A percentile compares a stretch with the other conserved stretches of the same genome.
Conservation (phyloP, 2,329 filamentous ascomycete genomes). For the Arthrobotrys conoides region DNA sequence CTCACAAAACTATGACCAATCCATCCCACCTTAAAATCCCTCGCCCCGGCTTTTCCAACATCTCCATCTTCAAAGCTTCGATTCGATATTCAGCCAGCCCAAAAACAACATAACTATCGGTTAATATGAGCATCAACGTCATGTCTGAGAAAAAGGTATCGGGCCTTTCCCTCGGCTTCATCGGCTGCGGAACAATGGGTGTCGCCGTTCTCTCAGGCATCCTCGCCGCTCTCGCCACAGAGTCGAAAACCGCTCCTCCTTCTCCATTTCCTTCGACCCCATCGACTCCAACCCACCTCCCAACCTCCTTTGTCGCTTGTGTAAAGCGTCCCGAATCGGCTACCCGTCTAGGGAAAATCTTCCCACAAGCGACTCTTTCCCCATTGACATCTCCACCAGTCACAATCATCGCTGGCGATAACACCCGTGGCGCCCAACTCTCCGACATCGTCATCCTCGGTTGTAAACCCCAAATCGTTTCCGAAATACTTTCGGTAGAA, state of each 20-base stretch:
- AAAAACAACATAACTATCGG: not conserved
- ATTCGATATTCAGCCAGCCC: not conserved
- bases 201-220: slow-evolving; percentile 87
- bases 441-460: slow-evolving; percentile 82
- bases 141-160: slow-evolving; percentile 47
- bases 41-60: slow-evolving; percentile 6
- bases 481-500: slow-evolving; percentile 76
- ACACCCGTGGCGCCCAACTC: slow-evolving; percentile 76
- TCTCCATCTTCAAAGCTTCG: not conserved
- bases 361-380: slow-evolving; percentile 69
- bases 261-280: slow-evolving; percentile 66
- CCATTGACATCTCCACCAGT: slow-evolving; percentile 69
- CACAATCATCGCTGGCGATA: slow-evolving; percentile 79
- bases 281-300: slow-evolving; percentile 72
- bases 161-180: slow-evolving; percentile 78
- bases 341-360: slow-evolving; percentile 76
- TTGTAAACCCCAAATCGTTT: slow-evolving; percentile 84
- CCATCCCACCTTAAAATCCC: slow-evolving; percentile 22
- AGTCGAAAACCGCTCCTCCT: slow-evolving; percentile 62
- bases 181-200: slow-evolving; percentile 89
- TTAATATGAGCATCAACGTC: slow-evolving; percentile 31
- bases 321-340: slow-evolving; percentile 79
- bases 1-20: slow-evolving; percentile 8
- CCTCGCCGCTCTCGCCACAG: slow-evolving; percentile 74
- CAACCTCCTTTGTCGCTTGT: slow-evolving; percentile 84